phyloP scores from a whole-genome alignment of 2,329 filamentous ascomycete species.

The Fusarium hostae region DNA sequence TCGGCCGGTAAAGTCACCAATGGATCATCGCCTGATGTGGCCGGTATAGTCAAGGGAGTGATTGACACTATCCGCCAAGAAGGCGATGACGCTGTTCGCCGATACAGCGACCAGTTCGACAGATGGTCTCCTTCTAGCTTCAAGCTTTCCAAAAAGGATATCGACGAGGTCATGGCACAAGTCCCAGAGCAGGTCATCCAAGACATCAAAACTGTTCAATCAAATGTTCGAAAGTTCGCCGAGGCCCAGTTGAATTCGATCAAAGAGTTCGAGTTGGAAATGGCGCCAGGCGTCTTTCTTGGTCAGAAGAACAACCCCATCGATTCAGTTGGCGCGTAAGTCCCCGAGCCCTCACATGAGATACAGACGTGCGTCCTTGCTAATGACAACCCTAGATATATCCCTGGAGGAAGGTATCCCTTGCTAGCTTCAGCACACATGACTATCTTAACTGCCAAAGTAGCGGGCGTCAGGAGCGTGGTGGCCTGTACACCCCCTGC shows the following conservation, averaged over 20 bases:
- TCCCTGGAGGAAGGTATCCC: background rate
- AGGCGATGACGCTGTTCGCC: background rate
- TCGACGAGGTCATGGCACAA: background rate
- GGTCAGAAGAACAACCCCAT: background rate
- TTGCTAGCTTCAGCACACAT: background rate
- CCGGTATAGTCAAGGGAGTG: background rate
- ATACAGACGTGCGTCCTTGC: no score
- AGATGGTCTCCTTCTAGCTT: background rate
- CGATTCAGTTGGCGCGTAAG: background rate
- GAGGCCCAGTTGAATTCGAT: background rate
- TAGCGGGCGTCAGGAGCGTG: background rate
- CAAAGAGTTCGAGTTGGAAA: background rate
- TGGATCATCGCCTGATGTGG: background rate
- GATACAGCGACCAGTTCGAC: slow-evolving; percentile 2
- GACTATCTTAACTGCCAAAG: background rate
- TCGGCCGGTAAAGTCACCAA: background rate
- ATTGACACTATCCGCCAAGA: background rate
- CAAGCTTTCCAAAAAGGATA: background rate
- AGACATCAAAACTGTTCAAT: background rate
- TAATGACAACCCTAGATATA: no score
- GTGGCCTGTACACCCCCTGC: background rate
- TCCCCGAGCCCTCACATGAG: no score
- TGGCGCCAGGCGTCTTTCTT: background rate
- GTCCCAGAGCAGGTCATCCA: background rate
- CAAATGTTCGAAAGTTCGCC: background rate